Conservation (phyloP, 306 rosid species). For the Spatholobus suberectus region DNA sequence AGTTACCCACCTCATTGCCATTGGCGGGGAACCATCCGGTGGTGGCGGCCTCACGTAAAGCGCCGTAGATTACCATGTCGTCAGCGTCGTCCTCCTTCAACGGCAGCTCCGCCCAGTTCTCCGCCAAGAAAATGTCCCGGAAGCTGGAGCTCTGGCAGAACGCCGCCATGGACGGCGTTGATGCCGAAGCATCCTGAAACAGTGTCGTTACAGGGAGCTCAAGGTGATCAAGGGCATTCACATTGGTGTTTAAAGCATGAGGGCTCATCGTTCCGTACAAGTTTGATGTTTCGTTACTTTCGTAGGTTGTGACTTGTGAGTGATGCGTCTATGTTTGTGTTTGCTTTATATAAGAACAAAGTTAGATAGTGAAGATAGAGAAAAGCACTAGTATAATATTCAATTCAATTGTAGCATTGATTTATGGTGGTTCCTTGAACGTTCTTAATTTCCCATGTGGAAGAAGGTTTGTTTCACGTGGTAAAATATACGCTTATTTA, state of each 20-base stretch:
- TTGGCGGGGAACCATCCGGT: constrained; percentile 36
- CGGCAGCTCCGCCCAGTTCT: constrained; percentile 47
- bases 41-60: constrained; percentile 40
- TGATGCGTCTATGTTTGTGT: background rate
- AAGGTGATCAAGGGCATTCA: background rate
- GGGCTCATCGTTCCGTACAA: constrained; percentile 23
- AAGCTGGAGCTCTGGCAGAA: constrained; percentile 12
- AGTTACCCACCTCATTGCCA: background rate
- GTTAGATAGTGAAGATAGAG: background rate
- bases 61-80: constrained; percentile 46
- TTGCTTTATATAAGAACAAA: constrained; percentile 2
- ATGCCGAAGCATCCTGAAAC: constrained; percentile 3
- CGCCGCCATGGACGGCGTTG: background rate
- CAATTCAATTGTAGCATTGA: constrained; percentile 4
- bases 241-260: background rate
- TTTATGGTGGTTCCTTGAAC: constrained; percentile 3
- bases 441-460: constrained; percentile 40
- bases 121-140: constrained; percentile 31
- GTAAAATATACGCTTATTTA: background rate
- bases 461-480: constrained; percentile 32
- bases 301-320: background rate
- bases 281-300: background rate
- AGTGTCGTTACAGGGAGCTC: background rate
- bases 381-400: background rate
- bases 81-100: constrained; percentile 47